Evolutionary conservation across 805 yeast species (phyloP).

Genomic region (Peterozyma xylosa): DNA sequence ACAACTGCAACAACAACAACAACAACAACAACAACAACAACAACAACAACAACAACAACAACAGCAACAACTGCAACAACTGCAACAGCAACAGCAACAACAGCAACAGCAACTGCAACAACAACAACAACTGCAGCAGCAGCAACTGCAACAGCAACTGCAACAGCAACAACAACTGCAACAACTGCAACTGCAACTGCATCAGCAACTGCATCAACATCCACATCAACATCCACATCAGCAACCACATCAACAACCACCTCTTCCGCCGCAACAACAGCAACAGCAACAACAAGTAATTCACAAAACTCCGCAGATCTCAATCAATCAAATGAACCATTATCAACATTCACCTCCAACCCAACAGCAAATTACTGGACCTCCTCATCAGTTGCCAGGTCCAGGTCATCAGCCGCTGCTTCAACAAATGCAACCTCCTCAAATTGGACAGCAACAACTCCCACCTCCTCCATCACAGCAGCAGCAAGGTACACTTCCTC

Average conservation of each 20-base stretch:
- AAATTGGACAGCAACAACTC: neutral
- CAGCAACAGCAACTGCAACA: conserved; percentile 1
- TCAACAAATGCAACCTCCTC: conserved; percentile 1
- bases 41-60: conserved; percentile 3
- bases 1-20: neutral
- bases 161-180: conserved; percentile 8
- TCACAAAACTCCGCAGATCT: neutral
- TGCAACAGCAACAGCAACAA: conserved; percentile 4
- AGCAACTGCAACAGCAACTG: neutral
- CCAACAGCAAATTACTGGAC: neutral
- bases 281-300: conserved; percentile 1
- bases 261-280: conserved; percentile 6
- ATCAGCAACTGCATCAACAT: neutral
- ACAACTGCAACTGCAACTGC: conserved; percentile 3
- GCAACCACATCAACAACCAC: conserved; percentile 4
- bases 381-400: neutral
- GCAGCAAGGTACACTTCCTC: neutral
- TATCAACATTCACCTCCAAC: neutral
- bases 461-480: conserved; percentile 1
- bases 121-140: conserved; percentile 1
- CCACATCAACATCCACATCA: conserved; percentile 1
- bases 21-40: neutral
- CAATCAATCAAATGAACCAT: neutral
- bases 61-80: conserved; percentile 3
- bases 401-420: neutral